Conservation (phyloP, 2,329 filamentous ascomycete species). For the Fusarium siculi region DNA sequence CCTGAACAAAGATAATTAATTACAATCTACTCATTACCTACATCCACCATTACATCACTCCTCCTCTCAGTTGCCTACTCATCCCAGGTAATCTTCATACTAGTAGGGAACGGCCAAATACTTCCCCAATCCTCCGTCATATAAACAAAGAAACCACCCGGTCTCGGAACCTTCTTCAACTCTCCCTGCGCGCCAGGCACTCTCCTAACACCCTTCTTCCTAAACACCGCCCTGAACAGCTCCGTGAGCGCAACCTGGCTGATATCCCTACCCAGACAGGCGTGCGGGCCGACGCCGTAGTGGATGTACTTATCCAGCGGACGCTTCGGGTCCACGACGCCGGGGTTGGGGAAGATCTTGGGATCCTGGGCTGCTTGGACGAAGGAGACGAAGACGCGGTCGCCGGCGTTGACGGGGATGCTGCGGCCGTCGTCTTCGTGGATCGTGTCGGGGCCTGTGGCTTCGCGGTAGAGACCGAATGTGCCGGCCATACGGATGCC, state of each 20-base stretch:
- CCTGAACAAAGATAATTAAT: background rate
- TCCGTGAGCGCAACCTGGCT: constrained; percentile 71
- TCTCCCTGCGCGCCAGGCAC: constrained; percentile 72
- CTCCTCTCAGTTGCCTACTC: background rate
- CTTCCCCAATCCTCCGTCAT: constrained; percentile 73
- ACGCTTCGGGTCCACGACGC: constrained; percentile 70
- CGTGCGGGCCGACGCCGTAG: constrained; percentile 71
- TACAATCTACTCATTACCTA: background rate
- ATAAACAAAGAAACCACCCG: constrained; percentile 68
- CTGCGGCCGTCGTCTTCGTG: constrained; percentile 62
- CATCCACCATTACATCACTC: constrained; percentile 11
- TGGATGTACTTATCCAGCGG: constrained; percentile 73
- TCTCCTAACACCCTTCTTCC: constrained; percentile 68
- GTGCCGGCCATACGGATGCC: constrained; percentile 75
- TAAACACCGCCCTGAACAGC: constrained; percentile 74
- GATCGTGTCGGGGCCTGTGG: constrained; percentile 57
- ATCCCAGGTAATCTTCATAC: constrained; percentile 67
- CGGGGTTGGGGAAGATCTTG: constrained; percentile 68
- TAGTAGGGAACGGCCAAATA: constrained; percentile 58
- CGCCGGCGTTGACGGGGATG: constrained; percentile 64
- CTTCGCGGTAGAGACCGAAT: constrained; percentile 69
- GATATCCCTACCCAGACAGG: constrained; percentile 69
- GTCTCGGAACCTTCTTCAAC: constrained; percentile 71
- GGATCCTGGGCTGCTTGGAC: constrained; percentile 66
- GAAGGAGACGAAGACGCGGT: constrained; percentile 73